Conservation (phyloP, 345 rosid species). For the Gossypium raimondii region DNA sequence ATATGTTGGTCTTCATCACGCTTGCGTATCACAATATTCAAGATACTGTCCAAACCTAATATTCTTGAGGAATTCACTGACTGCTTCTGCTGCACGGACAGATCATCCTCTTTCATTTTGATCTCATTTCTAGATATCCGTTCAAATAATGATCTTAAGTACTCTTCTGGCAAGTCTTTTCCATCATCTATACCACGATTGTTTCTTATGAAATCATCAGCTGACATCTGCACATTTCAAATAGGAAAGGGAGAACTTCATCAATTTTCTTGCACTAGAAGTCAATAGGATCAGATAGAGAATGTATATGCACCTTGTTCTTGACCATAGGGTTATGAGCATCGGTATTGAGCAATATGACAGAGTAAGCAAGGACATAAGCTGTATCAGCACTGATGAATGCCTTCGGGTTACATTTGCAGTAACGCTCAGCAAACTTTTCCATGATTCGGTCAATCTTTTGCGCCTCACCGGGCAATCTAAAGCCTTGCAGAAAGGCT, state of each 20-base stretch:
- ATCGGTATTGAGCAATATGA: slow-evolving; percentile 95
- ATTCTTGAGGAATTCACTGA: slow-evolving; percentile 71
- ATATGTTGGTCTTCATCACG: slow-evolving; percentile 67
- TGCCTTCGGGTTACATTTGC: slow-evolving; percentile 93
- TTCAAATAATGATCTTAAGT: slow-evolving; percentile 82
- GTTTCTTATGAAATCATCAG: slow-evolving; percentile 94
- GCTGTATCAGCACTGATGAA: slow-evolving; percentile 97
- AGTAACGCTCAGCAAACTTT: slow-evolving; percentile 93
- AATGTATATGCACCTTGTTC: slow-evolving; percentile 63
- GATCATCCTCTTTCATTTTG: slow-evolving; percentile 92
- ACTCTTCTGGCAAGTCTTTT: slow-evolving; percentile 89
- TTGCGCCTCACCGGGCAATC: slow-evolving; percentile 99
- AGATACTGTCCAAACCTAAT: slow-evolving; percentile 84
- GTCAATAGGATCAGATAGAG: slow-evolving; percentile 21
- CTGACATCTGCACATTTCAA: slow-evolving; percentile 79
- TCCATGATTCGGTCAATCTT: slow-evolving; percentile 99
- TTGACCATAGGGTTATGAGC: slow-evolving; percentile 98
- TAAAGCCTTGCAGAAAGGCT: slow-evolving; percentile 76
- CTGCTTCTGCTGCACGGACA: slow-evolving; percentile 76
- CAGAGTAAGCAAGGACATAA: slow-evolving; percentile 97
- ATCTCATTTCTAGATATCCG: slow-evolving; percentile 94
- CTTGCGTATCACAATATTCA: slow-evolving; percentile 96
- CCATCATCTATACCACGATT: slow-evolving; percentile 99
- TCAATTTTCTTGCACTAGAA: slow-evolving; percentile 24
- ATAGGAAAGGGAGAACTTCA: slow-evolving; percentile 17